phyloP scores from a whole-genome alignment of 2,329 filamentous ascomycete species.

The Colletotrichum limetticola region DNA sequence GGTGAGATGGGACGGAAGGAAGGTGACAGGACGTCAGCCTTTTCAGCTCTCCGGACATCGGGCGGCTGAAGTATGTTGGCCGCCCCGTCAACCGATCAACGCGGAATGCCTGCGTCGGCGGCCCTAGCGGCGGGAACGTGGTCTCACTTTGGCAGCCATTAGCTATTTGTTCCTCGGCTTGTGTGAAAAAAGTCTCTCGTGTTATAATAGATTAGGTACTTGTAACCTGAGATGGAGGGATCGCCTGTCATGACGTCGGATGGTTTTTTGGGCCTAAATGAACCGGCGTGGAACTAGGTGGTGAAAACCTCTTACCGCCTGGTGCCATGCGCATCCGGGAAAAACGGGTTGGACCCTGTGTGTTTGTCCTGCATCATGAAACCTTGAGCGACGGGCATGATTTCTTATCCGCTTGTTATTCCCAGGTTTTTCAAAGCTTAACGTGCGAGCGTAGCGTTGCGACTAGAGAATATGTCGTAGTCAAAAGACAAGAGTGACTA shows the following conservation, averaged over 20 bases:
- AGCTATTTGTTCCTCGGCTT: background rate
- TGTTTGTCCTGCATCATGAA: background rate
- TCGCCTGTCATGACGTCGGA: slow-evolving; percentile 15
- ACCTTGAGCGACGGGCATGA: background rate
- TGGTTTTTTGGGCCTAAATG: background rate
- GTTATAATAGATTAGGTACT: background rate
- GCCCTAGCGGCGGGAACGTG: background rate
- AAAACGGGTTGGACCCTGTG: background rate
- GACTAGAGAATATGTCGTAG: background rate
- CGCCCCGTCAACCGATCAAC: background rate
- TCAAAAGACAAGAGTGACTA: background rate
- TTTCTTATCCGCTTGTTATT: background rate
- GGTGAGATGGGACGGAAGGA: background rate
- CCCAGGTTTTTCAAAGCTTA: background rate
- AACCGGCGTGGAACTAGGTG: background rate
- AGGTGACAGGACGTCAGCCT: background rate
- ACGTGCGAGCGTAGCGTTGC: background rate
- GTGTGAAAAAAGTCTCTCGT: background rate
- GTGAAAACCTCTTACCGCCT: background rate
- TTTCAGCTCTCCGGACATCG: background rate
- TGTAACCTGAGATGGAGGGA: background rate
- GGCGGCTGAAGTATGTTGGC: background rate
- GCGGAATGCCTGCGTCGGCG: background rate
- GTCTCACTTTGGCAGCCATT: background rate
- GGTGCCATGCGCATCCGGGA: background rate